Conservation (phyloP, 164 flowering plant species). For the Liquidambar formosana region DNA sequence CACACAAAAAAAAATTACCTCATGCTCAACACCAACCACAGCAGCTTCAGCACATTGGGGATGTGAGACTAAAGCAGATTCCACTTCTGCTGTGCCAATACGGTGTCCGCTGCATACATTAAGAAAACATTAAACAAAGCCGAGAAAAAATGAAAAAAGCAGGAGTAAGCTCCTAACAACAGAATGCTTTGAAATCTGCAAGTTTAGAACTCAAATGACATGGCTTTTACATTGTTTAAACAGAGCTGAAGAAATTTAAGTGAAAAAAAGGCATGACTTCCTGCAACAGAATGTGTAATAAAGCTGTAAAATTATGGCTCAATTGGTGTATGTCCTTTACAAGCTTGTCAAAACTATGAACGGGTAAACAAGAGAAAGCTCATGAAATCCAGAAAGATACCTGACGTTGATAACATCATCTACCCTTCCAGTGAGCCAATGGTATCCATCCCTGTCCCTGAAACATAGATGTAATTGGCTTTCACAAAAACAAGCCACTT, state of each 20-base stretch:
- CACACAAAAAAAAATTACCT: slow-evolving; percentile 42
- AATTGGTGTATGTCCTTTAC: not conserved
- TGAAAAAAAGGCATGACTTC: not conserved
- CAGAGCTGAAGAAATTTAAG: not conserved
- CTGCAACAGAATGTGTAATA: not conserved
- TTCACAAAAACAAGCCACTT: not conserved
- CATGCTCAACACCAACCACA: slow-evolving; percentile 98
- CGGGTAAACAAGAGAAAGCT: not conserved
- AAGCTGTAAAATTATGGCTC: not conserved
- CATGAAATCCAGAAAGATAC: slow-evolving; percentile 29
- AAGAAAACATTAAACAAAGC: not conserved
- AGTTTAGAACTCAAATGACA: not conserved
- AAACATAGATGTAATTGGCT: slow-evolving; percentile 4
- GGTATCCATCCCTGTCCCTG: slow-evolving; percentile 96
- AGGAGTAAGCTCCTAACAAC: not conserved
- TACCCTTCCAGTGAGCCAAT: slow-evolving; percentile 99
- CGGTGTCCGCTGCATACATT: slow-evolving; percentile 84
- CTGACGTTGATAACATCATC: slow-evolving; percentile 99
- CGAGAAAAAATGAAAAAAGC: not conserved
- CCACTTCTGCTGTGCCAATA: slow-evolving; percentile 98
- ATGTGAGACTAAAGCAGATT: slow-evolving; percentile 97
- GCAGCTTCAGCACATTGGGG: slow-evolving; percentile 99
- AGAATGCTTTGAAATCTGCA: not conserved
- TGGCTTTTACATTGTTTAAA: not conserved
- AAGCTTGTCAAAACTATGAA: too few species aligned